A percentile compares a stretch with the other conserved stretches of the same genome.
Evolutionary conservation across 2,329 filamentous ascomycete genomes (phyloP).

Genomic region (Diaporthe velutina): DNA sequence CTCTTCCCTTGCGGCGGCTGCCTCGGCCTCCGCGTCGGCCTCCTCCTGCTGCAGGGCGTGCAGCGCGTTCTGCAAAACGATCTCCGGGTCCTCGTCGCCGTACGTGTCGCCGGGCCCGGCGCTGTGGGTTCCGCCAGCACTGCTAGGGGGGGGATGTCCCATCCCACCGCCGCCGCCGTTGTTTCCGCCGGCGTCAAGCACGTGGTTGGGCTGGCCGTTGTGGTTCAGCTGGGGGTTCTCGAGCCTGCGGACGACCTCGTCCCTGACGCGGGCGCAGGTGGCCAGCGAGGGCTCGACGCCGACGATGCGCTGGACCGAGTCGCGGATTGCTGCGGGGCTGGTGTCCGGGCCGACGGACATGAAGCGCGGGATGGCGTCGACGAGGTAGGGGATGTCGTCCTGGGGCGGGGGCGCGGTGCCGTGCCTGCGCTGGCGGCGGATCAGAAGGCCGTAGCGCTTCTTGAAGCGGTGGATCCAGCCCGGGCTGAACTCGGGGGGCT

Average conservation of each 20-base stretch:
- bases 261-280: conserved; percentile 69
- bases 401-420: conserved; percentile 62
- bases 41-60: conserved; percentile 71
- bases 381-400: conserved; percentile 70
- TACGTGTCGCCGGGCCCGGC: conserved; percentile 50
- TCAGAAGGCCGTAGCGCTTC: conserved; percentile 71
- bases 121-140: conserved; percentile 39
- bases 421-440: conserved; percentile 67
- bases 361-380: conserved; percentile 71
- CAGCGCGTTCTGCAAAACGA: conserved; percentile 70
- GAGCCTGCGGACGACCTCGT: conserved; percentile 65
- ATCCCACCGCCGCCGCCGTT: conserved; percentile 25
- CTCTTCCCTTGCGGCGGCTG: conserved; percentile 66
- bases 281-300: conserved; percentile 67
- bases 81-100: conserved; percentile 67
- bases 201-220: conserved; percentile 39
- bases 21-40: conserved; percentile 69
- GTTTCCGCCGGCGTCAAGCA: conserved; percentile 38
- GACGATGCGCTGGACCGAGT: conserved; percentile 67
- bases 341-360: conserved; percentile 71
- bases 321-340: conserved; percentile 70
- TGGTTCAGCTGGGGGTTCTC: conserved; percentile 47
- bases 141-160: conserved; percentile 34
- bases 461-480: conserved; percentile 76
- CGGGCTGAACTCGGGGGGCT: conserved; percentile 72